These are phyloP conservation scores for Pilaira anomala DNA, from an alignment of 192 early-diverging fungal species.

Conservation along the genomic window DNA sequence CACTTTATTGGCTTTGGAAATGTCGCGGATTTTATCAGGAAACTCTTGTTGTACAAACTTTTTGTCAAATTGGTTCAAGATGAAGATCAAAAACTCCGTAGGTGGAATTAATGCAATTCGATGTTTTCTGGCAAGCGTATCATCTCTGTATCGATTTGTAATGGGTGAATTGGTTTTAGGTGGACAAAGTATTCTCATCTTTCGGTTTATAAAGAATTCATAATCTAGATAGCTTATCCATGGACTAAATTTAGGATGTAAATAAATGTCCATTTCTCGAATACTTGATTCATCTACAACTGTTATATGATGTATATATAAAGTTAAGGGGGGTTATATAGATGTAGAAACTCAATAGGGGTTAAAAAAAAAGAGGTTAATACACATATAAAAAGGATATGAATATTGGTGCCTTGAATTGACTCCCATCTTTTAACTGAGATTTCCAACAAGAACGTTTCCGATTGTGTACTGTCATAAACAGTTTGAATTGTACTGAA, in stretches of 20 bases:
- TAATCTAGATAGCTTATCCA: conserved; percentile 3
- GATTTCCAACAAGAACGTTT: not conserved
- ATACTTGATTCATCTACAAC: not conserved
- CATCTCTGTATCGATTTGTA: not conserved
- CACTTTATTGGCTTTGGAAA: not conserved
- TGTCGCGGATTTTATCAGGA: not conserved
- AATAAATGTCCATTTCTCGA: conserved; percentile 11
- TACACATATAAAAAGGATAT: conserved; percentile 21
- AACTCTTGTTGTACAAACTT: conserved; percentile 20
- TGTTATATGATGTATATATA: conserved; percentile 9
- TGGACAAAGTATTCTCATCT: conserved; percentile 7
- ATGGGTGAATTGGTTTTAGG: not conserved
- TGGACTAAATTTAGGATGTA: conserved; percentile 19
- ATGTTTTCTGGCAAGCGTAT: not conserved
- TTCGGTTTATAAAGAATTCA: not conserved
- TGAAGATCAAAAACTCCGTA: conserved; percentile 13
- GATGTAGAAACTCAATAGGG: not conserved
- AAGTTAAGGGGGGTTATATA: conserved; percentile 11
- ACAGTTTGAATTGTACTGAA: conserved; percentile 13
- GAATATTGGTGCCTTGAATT: conserved; percentile 11
- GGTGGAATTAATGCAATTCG: conserved; percentile 9
- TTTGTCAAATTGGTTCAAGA: conserved; percentile 2
- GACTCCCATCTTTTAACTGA: not conserved
- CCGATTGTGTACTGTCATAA: not conserved
- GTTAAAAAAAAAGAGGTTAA: not conserved